Base-by-base conservation (phyloP, 2,329 filamentous ascomycete genomes). In the Fusarium dimerum region DNA sequence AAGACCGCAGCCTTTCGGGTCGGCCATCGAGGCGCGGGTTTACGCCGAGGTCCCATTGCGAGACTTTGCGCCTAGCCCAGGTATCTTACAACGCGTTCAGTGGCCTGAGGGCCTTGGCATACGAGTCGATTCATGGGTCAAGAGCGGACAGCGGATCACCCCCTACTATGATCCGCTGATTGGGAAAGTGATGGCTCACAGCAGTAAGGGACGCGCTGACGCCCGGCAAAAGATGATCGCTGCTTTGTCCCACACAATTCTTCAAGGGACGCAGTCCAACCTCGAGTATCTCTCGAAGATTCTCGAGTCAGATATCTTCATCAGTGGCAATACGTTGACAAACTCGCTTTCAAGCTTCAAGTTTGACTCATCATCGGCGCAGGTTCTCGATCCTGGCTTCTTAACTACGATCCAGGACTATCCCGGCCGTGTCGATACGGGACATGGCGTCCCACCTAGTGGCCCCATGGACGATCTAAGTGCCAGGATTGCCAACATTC, bases 401-500 rank as follows among this genome's bases (percentile, higher is more conserved):
- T 83, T 82, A 55, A 85, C 83, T 0, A 68, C 81, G 2, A 73
- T 87, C 2, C 79, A 86, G 64, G 83, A 87, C 54, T 77, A 77
- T 43, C 82, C 82, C 1, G 83, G 78, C 1, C 71, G 84, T n/a
- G 77, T 79, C 3, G 75, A 73, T 0, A 73, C 84, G 3, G 82
- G 82, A 1, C 77, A 78, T 60, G 84, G 83, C 7, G 80, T 87
- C 45, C 79, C 79, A 5, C 79, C 83, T 32, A 76, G 77, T 5
- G 84, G 84, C 0, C 82, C 84, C 0, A 86, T 86, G 83, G 84
- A 86, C 60, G 73, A 77, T 1, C 63, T 86, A n/a, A 76, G 80
- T 2, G 79, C 81, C 43, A 77, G 78, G 20, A 73, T 85, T 29
- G 83, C 81, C 2, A 88, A 87, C 56, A 70, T 79, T 17, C 72